Base-by-base conservation (phyloP, 805 yeast genomes). In the Blastobotrys attinorum region DNA sequence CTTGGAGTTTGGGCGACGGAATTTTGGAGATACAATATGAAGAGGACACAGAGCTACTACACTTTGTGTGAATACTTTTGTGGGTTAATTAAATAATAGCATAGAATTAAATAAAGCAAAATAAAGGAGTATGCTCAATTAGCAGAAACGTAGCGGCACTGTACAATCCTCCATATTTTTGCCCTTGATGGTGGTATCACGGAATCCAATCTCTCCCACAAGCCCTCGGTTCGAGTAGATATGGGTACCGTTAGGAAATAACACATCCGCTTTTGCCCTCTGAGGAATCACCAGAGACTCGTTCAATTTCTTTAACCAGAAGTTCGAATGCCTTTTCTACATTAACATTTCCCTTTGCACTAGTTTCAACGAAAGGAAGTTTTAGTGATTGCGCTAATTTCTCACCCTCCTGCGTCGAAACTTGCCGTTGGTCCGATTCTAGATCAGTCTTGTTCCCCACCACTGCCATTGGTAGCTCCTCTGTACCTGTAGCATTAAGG, bases 401-500 rank as follows among this genome's bases (percentile, higher is more conserved):
- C 22, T 59, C 49, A 15, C 74, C 79, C 59, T 78, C 82, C 18
- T 64, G 70, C 23, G 58, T 60, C 18, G 73, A 65, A n/a, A 80
- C 83, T 50, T 72, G 75, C 48, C 83, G 73, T 45, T 77, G 71
- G 46, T 67, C 70, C 42, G 59, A 61, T 37, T 66, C 70, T 44
- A 80, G 64, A 59, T 80, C 87, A 39, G 70, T 59, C 57, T 81
- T 81, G 59, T 80, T 80, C 13, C 85, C 88, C 15, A 82, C 74
- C 50, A 81, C 56, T 27, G 77, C 69, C 69, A 82, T 77, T 1
- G 95, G 94, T 27, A 83, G 79, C 42, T 71, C 61, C 22, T 76
- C 76, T 1, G 65, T 53, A 38, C 79, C 81, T 16, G 75, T 69
- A 17, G 81, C 72, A 53, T 82, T 83, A 45, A 83, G 62, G 39